Evolutionary conservation across 805 yeast genomes (phyloP), one percentile per base, ranked within the genome.

Genomic region (Nakazawaea wickerhamii): DNA sequence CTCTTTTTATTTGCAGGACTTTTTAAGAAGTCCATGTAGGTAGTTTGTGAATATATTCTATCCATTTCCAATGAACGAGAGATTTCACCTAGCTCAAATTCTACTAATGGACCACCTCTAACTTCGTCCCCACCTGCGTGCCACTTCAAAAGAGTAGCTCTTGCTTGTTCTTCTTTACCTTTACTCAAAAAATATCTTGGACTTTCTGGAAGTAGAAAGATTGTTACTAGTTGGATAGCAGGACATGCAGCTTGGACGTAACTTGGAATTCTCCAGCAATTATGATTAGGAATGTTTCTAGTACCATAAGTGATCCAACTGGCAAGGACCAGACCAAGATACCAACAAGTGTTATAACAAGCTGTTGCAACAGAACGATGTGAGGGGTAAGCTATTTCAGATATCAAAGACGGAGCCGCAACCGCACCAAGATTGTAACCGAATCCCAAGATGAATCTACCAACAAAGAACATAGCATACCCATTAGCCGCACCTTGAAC

Each of bases 231-330:
- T 46, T 61, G 67, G 21, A 64, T 38, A 7, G 59, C 35, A 4
- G 75, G 68, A 31, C 61, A 45, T 11, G 55, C 47, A 25, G 63
- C 65, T 50, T 70, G 75, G 25, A 66, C 45, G 45, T 51, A 61
- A 4, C 68, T 64, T 6, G 75, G 74, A 41, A 42, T 36, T 37
- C 45, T 42, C 45, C 45, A 42, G 11, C 26, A 36, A 19, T 25
- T 13, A 14, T 42, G 32, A 21, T 13, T 36, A 5, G 20, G 23
- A 22, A 42, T 36, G 17, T 42, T 42, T 36, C 40, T 36, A 14
- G 75, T 63, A 52, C 78, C 80, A 48, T 62, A 73, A 3, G 76
- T 63, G 38, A 68, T 65, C 73, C 76, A 70, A 21, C 76, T 73
- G 6, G 79, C 74, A 36, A 75, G 54, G 43, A 73, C 53, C n/a